A percentile compares a stretch with the other conserved stretches of the same genome.
These are phyloP conservation scores for Agrostemma githago DNA, from an alignment of 148 eudicot species.

Conservation along the genomic window DNA sequence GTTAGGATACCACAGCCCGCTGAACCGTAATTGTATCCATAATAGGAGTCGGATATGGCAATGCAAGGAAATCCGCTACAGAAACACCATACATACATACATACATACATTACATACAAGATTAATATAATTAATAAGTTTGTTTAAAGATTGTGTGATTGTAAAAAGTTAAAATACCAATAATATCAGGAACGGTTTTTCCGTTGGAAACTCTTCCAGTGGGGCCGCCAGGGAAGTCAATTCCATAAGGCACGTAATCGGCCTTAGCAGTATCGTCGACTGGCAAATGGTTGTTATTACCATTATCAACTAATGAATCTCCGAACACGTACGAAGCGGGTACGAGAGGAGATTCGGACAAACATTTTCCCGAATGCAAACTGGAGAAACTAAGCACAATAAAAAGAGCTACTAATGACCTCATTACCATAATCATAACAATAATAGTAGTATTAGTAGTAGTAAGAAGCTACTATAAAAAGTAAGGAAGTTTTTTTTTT, in stretches of 20 bases:
- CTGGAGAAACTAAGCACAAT: not conserved
- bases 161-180: constrained; percentile 29
- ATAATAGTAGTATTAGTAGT: no score
- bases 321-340: constrained; percentile 58
- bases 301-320: constrained; percentile 54
- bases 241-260: constrained; percentile 48
- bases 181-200: constrained; percentile 44
- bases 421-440: not conserved
- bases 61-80: constrained; percentile 50
- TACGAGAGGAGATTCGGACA: constrained; percentile 18
- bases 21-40: constrained; percentile 50
- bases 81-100: not conserved
- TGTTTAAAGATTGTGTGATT: no score
- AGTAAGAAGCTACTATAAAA: no score
- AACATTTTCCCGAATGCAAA: constrained; percentile 1
- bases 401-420: not conserved
- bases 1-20: constrained; percentile 51
- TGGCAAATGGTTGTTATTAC: constrained; percentile 50
- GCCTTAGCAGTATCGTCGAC: constrained; percentile 36
- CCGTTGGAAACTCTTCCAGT: constrained; percentile 68
- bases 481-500: no score
- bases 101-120: no score
- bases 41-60: constrained; percentile 16
- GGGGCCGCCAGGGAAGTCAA: constrained; percentile 28
- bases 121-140: no score